Percentiles rank a stretch among this genome's conserved stretches.
Conservation (phyloP, 371 early-diverging fungal genomes). For the Lichtheimia hyalospora region DNA sequence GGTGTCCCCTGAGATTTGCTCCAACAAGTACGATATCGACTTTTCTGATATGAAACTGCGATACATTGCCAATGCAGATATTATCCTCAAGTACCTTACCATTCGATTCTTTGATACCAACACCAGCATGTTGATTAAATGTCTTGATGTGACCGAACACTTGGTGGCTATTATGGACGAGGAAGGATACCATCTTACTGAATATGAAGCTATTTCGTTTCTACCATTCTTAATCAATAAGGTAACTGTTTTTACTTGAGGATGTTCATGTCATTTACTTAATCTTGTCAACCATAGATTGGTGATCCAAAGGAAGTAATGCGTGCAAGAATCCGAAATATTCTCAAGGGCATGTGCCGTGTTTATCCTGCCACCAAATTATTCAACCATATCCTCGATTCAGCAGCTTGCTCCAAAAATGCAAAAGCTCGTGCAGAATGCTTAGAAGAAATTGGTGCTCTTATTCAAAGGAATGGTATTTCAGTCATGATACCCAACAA, state of each 20-base stretch:
- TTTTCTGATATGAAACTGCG: conserved; percentile 51
- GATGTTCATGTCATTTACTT: too few relatives aligned
- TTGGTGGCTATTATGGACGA: conserved; percentile 64
- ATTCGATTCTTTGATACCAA: conserved; percentile 88
- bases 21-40: conserved; percentile 50
- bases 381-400: conserved; percentile 66
- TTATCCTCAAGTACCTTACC: conserved; percentile 83
- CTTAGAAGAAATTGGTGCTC: conserved; percentile 73
- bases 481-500: conserved; percentile 69
- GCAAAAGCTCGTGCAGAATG: conserved; percentile 83
- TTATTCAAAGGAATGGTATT: conserved; percentile 78
- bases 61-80: conserved; percentile 68
- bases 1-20: conserved; percentile 34
- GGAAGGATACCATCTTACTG: conserved; percentile 59
- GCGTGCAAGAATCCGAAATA: conserved; percentile 63
- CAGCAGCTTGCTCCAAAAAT: conserved; percentile 76
- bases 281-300: conserved; percentile 18
- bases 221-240: conserved; percentile 78
- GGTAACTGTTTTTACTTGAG: conserved; percentile 18
- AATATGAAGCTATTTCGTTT: conserved; percentile 81
- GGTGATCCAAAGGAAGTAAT: conserved; percentile 87
- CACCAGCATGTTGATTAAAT: conserved; percentile 80
- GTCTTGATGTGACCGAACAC: conserved; percentile 77
- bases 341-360: conserved; percentile 62
- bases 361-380: conserved; percentile 84